A percentile compares a stretch with the other conserved stretches of the same genome.
phyloP scores from a whole-genome alignment of 805 yeast genomes.

The Ogataea philodendri region DNA sequence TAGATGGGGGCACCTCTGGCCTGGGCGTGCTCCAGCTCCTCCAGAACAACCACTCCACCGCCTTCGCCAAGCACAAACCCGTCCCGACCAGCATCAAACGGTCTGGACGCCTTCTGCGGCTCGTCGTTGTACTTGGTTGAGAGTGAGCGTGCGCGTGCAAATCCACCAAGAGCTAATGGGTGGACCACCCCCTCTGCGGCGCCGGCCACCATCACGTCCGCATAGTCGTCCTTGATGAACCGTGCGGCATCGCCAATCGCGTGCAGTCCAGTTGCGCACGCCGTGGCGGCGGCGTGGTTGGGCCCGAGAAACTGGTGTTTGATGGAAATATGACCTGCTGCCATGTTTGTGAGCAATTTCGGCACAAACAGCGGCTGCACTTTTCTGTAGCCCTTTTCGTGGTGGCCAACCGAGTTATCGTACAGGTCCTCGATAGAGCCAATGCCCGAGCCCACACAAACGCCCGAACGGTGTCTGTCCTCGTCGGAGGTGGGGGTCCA shows the following conservation, averaged over 20 bases:
- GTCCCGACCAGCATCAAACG: slow-evolving; percentile 73
- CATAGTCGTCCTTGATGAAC: slow-evolving; percentile 74
- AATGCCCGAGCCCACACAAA: slow-evolving; percentile 89
- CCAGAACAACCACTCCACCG: slow-evolving; percentile 75
- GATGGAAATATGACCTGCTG: slow-evolving; percentile 87
- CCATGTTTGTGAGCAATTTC: slow-evolving; percentile 83
- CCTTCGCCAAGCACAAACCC: slow-evolving; percentile 98
- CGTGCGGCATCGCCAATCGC: slow-evolving; percentile 90
- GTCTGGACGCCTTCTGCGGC: slow-evolving; percentile 73
- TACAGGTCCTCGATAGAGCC: slow-evolving; percentile 79
- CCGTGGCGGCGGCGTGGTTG: slow-evolving; percentile 84
- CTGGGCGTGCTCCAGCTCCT: slow-evolving; percentile 72
- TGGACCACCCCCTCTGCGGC: slow-evolving; percentile 86
- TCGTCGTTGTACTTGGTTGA: slow-evolving; percentile 58
- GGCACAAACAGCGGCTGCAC: slow-evolving; percentile 89
- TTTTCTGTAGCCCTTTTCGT: slow-evolving; percentile 54
- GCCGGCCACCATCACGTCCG: slow-evolving; percentile 90
- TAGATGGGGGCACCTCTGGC: slow-evolving; percentile 63
- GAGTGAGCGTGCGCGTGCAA: slow-evolving; percentile 83
- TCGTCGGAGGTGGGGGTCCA: slow-evolving; percentile 41
- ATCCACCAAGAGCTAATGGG: slow-evolving; percentile 86
- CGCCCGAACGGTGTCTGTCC: slow-evolving; percentile 52
- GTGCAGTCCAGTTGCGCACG: slow-evolving; percentile 96
- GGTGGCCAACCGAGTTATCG: slow-evolving; percentile 56
- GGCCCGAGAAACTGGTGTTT: slow-evolving; percentile 78